Percentiles rank a stretch among this genome's conserved stretches.
These are phyloP conservation scores for Yamadazyma sp. DNA, from an alignment of 805 yeast species.

Conservation along the genomic window DNA sequence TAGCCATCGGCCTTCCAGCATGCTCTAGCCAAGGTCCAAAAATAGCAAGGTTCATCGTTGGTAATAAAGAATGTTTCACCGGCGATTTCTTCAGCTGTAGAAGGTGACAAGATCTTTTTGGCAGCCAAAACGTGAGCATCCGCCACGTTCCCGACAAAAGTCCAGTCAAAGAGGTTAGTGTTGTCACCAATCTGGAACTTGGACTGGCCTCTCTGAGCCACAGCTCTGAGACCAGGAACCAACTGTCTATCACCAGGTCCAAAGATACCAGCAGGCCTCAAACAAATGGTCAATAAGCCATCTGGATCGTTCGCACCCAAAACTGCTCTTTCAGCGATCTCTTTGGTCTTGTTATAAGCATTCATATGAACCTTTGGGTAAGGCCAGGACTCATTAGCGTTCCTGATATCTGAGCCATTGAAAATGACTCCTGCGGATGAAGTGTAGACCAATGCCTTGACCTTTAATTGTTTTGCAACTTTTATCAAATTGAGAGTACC, in stretches of 20 bases:
- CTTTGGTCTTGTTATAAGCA: constrained; percentile 93
- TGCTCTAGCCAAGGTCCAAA: constrained; percentile 95
- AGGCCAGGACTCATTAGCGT: constrained; percentile 94
- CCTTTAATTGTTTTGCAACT: constrained; percentile 52
- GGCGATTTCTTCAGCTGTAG: constrained; percentile 48
- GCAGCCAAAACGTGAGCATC: constrained; percentile 96
- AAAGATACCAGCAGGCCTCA: constrained; percentile 97
- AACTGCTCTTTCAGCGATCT: constrained; percentile 82
- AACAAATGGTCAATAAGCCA: constrained; percentile 71
- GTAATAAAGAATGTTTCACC: constrained; percentile 92
- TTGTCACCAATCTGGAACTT: constrained; percentile 94
- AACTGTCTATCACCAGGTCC: constrained; percentile 98
- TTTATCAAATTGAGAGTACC: constrained; percentile 79
- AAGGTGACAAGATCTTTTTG: constrained; percentile 57
- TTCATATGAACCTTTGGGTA: constrained; percentile 93
- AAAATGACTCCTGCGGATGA: constrained; percentile 97
- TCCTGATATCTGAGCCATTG: constrained; percentile 88
- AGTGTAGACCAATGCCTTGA: constrained; percentile 82
- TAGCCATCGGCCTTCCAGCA: constrained; percentile 97
- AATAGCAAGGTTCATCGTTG: constrained; percentile 91
- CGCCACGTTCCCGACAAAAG: constrained; percentile 98
- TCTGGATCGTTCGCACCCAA: constrained; percentile 64
- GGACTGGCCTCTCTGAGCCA: constrained; percentile 80
- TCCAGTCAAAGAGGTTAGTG: constrained; percentile 91
- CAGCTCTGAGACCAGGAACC: constrained; percentile 87